phyloP scores from a whole-genome alignment of 305 asterid species.

The Solanum hybrid region DNA sequence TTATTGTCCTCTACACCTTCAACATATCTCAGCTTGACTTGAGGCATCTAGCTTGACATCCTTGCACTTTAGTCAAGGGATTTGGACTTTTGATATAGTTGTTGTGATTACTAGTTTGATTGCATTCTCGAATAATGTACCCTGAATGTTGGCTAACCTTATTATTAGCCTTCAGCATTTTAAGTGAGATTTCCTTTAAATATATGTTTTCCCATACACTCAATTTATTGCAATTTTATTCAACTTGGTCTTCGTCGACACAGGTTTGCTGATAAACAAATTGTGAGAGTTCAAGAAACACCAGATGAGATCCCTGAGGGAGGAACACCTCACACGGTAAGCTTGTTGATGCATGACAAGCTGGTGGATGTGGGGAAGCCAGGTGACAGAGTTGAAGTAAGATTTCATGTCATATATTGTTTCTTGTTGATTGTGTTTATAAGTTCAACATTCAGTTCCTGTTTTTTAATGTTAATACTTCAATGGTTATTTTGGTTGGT shows the following conservation, averaged over 20 bases:
- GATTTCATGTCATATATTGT: conserved; percentile 6
- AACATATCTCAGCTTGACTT: background rate
- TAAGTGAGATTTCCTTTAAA: background rate
- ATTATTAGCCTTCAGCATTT: background rate
- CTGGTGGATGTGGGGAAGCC: conserved; percentile 96
- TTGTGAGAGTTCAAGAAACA: conserved; percentile 95
- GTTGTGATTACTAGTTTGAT: background rate
- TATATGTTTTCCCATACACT: background rate
- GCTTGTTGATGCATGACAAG: conserved; percentile 96
- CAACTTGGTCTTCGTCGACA: background rate
- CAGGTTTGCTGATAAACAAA: conserved; percentile 96
- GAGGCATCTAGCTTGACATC: background rate
- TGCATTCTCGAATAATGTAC: background rate
- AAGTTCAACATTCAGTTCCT: background rate
- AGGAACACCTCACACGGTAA: conserved; percentile 97
- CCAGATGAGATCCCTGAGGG: conserved; percentile 99
- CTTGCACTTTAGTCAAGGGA: background rate
- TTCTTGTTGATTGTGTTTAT: background rate
- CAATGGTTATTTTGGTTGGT: conserved; percentile 17
- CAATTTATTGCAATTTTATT: background rate
- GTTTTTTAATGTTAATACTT: conserved; percentile 6
- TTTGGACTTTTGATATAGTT: background rate
- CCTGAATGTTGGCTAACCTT: background rate
- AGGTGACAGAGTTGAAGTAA: conserved; percentile 96
- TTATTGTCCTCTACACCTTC: background rate